Base-by-base conservation (phyloP, 768 basidiomycete species). In the Mycena pura region DNA sequence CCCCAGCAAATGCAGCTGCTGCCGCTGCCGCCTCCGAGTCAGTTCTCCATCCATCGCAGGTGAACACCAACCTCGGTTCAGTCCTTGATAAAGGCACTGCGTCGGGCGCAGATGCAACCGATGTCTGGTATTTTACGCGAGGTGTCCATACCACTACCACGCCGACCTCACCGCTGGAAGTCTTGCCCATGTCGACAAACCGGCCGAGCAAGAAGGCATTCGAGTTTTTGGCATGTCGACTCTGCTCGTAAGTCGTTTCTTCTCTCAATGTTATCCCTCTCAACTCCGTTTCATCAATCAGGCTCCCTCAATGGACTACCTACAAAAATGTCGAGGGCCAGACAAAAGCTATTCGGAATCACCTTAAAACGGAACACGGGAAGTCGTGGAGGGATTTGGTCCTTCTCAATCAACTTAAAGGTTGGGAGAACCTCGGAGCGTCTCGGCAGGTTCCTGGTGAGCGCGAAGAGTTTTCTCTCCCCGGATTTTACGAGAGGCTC, bases 301-400 rank as follows among this genome's bases (percentile, higher is more conserved):
- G 22, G 3, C 41, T 22, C 9, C 39, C 41, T n/a, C 32, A 51
- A 3, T 64, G 58, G 63, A 60, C 45, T 28, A 48, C 51, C 22
- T 70, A 68, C 65, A 62, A 63, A 45, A 67, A 67, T 32, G 46
- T 39, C n/a, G 31, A 57, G 3, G 65, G 67, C 7, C 60, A 63
- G 38, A 62, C 65, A 5, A 38, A n/a, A 8, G 48, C 61, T 14
- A 64, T 66, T 28, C 69, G 62, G 0, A 36, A 44, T 13, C 67
- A 68, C 36, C 38, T 68, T n/a, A 32, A 28, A 10, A 29, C 32
- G 5, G 29, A 47, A 3, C 65, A 69, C 40, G 24, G 40, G 0
- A 53, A 58, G 9, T 10, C 39, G 14, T 69, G 66, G 65, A 34
- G 44, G 17, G 54, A 56, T 10, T 29, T 46, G 8, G 59, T 67